Conservation (phyloP, 2,329 filamentous ascomycete genomes). For the Arthrinium puccinioides region DNA sequence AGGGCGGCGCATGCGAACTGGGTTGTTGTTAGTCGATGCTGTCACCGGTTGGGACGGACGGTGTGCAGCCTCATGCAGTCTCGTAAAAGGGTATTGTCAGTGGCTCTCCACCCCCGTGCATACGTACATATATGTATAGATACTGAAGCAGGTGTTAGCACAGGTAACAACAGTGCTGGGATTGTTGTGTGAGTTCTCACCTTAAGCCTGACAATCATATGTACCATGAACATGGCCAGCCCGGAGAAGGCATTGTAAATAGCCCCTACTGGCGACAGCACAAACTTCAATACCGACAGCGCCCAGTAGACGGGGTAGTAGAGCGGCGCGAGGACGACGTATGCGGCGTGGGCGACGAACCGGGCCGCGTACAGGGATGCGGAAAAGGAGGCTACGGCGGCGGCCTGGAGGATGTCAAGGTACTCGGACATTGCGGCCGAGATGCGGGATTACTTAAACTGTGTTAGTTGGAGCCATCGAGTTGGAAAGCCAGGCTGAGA, state of each 20-base stretch:
- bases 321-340: conserved; percentile 18
- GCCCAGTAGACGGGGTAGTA: conserved; percentile 19
- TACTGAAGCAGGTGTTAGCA: no score
- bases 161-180: no score
- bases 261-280: conserved; percentile 20
- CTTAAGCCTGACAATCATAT: conserved; percentile 18
- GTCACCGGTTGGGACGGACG: no score
- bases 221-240: conserved; percentile 8
- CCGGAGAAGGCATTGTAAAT: conserved; percentile 10
- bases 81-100: no score
- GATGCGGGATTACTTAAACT: no score
- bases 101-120: background rate
- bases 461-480: no score
- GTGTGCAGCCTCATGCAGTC: no score
- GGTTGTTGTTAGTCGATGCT: no score
- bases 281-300: conserved; percentile 14
- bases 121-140: background rate
- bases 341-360: conserved; percentile 11
- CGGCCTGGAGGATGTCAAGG: conserved; percentile 10
- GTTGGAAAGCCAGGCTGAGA: no score
- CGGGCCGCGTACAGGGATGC: background rate
- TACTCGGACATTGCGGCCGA: no score
- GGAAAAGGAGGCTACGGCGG: conserved; percentile 13
- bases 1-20: conserved; percentile 21
- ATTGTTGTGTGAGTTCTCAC: no score